Conservation (phyloP, 2,329 filamentous ascomycete genomes). For the Ophiobolus disseminans region DNA sequence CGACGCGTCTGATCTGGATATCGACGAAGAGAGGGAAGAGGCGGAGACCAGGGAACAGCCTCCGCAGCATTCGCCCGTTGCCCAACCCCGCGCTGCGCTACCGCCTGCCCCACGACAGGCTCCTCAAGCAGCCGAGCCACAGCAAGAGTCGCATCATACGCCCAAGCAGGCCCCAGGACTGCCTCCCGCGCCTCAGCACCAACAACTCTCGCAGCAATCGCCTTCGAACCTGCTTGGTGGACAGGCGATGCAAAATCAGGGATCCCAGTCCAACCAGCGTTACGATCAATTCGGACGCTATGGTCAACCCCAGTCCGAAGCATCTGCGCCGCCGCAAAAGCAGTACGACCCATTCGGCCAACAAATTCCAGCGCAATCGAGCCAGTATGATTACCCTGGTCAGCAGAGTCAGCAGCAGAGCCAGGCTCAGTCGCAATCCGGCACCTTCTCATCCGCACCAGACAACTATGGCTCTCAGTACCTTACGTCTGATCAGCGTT, state of each 20-base stretch:
- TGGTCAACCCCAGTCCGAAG: constrained; percentile 68
- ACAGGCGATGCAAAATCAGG: constrained; percentile 63
- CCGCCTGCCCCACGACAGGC: constrained; percentile 70
- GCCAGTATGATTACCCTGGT: constrained; percentile 57
- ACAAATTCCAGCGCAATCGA: constrained; percentile 63
- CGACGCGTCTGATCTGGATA: constrained; percentile 72
- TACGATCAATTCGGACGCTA: constrained; percentile 75
- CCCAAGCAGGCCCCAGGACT: constrained; percentile 68
- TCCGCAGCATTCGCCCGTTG: constrained; percentile 88
- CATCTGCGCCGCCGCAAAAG: constrained; percentile 72
- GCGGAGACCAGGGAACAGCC: constrained; percentile 93
- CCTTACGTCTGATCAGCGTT: constrained; percentile 80
- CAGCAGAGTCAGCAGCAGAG: constrained; percentile 48
- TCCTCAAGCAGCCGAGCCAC: constrained; percentile 49
- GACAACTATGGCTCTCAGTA: constrained; percentile 80
- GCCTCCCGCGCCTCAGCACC: constrained; percentile 65
- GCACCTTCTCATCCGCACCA: constrained; percentile 74
- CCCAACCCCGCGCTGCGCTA: constrained; percentile 83
- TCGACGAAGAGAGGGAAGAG: constrained; percentile 94
- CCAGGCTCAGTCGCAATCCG: constrained; percentile 67
- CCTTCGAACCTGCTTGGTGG: constrained; percentile 57
- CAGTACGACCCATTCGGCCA: constrained; percentile 87
- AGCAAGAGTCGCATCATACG: constrained; percentile 53
- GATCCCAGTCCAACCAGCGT: constrained; percentile 51
- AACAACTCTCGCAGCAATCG: constrained; percentile 52